A percentile compares a stretch with the other conserved stretches of the same genome.
Conservation (phyloP, 2,329 filamentous ascomycete species). For the Beauveria australis region DNA sequence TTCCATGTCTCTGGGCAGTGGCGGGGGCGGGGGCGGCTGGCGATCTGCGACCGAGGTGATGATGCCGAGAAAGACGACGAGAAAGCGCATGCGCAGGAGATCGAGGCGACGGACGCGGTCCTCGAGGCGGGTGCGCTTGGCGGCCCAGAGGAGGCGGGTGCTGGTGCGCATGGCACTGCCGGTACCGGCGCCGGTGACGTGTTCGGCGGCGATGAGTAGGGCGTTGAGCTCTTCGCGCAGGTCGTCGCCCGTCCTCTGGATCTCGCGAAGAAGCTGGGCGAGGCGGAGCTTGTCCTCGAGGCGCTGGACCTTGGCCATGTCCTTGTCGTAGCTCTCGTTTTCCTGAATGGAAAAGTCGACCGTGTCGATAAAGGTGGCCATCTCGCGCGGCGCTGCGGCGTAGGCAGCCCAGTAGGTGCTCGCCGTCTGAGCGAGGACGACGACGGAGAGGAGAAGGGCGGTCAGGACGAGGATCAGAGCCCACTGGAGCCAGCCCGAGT, state of each 20-base stretch:
- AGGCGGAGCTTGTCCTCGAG: slow-evolving; percentile 57
- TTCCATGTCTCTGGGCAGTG: slow-evolving; percentile 25
- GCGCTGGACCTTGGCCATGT: slow-evolving; percentile 48
- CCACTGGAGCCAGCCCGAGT: slow-evolving; percentile 44
- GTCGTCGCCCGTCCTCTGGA: slow-evolving; percentile 52
- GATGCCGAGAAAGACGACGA: slow-evolving; percentile 56
- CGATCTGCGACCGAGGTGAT: slow-evolving; percentile 33
- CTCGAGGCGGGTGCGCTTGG: slow-evolving; percentile 44
- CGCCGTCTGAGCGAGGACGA: slow-evolving; percentile 44
- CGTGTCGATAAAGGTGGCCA: slow-evolving; percentile 49
- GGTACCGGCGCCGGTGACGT: slow-evolving; percentile 33
- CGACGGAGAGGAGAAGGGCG: slow-evolving; percentile 47
- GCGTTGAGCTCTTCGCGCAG: slow-evolving; percentile 51
- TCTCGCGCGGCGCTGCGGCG: slow-evolving; percentile 48
- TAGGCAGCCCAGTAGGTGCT: slow-evolving; percentile 48
- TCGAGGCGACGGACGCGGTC: slow-evolving; percentile 52
- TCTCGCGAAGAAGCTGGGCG: slow-evolving; percentile 49
- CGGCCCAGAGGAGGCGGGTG: slow-evolving; percentile 51
- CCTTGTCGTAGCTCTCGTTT: slow-evolving; percentile 56
- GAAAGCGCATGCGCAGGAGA: slow-evolving; percentile 54
- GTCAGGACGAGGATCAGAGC: slow-evolving; percentile 49
- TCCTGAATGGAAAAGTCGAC: slow-evolving; percentile 55
- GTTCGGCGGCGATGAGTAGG: slow-evolving; percentile 39
- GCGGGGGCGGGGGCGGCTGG: slow-evolving; percentile 22
- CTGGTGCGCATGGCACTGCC: slow-evolving; percentile 35